Evolutionary conservation across 2,329 filamentous ascomycete genomes (phyloP), one percentile per base, ranked within the genome.

Genomic region (Scedosporium apiospermum): DNA sequence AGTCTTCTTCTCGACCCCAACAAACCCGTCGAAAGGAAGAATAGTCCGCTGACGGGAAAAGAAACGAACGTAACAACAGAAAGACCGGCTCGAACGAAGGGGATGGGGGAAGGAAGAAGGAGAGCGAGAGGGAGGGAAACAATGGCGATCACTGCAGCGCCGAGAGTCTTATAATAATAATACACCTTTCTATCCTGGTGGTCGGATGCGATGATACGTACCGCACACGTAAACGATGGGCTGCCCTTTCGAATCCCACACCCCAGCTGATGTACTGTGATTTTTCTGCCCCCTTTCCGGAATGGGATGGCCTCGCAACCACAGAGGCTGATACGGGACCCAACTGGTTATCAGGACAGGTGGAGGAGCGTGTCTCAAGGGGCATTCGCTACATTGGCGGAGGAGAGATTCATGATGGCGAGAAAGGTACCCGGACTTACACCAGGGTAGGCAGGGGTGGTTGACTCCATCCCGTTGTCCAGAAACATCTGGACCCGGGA

Each of bases 81-180:
- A 42, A 27, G 58, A 60, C 23, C 58, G 38, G 38, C 34, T 60
- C 26, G 23, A 49, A 27, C 26, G 21, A 49, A 61, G 27, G n/a
- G 41, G 30, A n/a, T 30, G 30, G 12, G 51, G 57, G 10, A 44
- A 18, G 18, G 44, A 23, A 27, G n/a, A 23, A 62, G 46, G 49
- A 62, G 51, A 62, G 42, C 4, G 51, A 38, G 51, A 38, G 27
- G 70, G 41, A 55, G 26, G 41, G 41, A 30, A 60, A 51, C 42
- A 44, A 14, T 27, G 57, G 10, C 27, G 59, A 61, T 61, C 59
- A 61, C n/a, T 61, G 59, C 59, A 61, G 59, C 42, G 44, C 59
- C 42, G 59, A 60, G 58, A 61, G 44, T 61, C 59, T 61, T 61
- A 61, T 61, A 58, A 51, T 18, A 51, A 18, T 51, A 34, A 58